Base-by-base conservation (phyloP, 2,329 filamentous ascomycete species). In the Bisporella sp. region DNA sequence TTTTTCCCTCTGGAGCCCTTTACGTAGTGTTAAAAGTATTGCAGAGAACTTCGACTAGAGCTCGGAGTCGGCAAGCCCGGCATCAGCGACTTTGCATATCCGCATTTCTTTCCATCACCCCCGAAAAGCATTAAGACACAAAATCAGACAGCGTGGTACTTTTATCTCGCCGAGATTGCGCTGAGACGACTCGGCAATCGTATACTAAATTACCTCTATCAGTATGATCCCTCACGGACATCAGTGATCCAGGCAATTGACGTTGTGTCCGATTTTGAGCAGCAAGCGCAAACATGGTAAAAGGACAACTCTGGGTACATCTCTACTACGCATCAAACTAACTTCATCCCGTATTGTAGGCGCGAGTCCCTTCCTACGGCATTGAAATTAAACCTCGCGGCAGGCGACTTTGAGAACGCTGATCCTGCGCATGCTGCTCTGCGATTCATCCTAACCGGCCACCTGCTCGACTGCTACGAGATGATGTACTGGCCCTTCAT, bases 91-190 rank as follows among this genome's bases (percentile, higher is more conserved):
- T 33, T 59, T 13, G 35, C 53, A 28, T 57, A 59, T 41, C 57
- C 57, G 2, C 41, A 29, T 4, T 62, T 66, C 31, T 68, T 69
- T 42, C 67, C 68, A 1, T 63, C 64, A 2, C 68, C 66, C 1
- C 68, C 68, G 13, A 49, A 57, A 37, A 45, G 51, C 35, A 42
- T 47, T 7, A 35, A 33, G 12, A 39, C 49, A 41, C 21, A 50
- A 31, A 51, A 57, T 28, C 40, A 35, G 31, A 48, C 51, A 31
- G 43, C 30, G 6, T 79, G 76, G 76, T 71, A 74, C 33, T 79
- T 77, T 46, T 79, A 79, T 53, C 67, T 79, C 0, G 72, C 76
- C 0, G 76, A 79, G 49, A 79, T 79, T 31, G 74, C 75, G 0
- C 62, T 79, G 0, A 65, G 75, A n/a, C 31, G 66, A 63, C 46